Base-by-base conservation (phyloP, 2,329 filamentous ascomycete species). In the Escovopsis weberi region DNA sequence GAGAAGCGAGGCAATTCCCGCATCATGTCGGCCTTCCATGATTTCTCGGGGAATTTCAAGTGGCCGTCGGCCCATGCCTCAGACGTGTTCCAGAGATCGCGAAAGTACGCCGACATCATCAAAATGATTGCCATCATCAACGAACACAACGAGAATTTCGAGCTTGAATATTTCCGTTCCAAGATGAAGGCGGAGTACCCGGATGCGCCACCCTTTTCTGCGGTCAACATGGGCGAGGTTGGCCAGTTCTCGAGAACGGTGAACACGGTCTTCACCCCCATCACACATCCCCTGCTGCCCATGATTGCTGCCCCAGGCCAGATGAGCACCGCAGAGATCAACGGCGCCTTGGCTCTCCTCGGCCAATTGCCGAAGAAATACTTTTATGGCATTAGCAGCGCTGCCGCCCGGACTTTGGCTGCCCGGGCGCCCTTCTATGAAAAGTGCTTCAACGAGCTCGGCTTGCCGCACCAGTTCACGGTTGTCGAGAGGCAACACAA, bases 11-110 rank as follows among this genome's bases (percentile, higher is more conserved):
- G 85, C 2, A 83, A 78, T 60, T 89, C 82, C 54, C 82, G 80
- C 50, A 86, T 94, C 60, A 87, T 93, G 67, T 89, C 85, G n/a
- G 85, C 86, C 11, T 91, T 89, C 54, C 86, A 93, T 58, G 85
- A 91, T 63, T 89, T 89, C 55, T 87, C 84, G 0, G 83, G 85
- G 2, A 80, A 69, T 1, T 89, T 89, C 69, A 84, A 80, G 53
- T 93, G 85, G 85, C 81, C 82, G 1, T 85, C 83, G 0, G 63
- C 73, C 6, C 73, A 82, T 50, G 85, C 85, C 1, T 75, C 83
- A 53, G 66, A 73, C 10, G 71, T 89, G 4, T 93, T 88, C 51
- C 67, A 75, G 45, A 73, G 80, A 50, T 85, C 82, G 8, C 74
- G 75, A 38, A 75, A 76, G 45, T 86, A 87, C 51, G 82, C 82